Evolutionary conservation across 257 asterid genomes (phyloP), one percentile per base, ranked within the genome.

Genomic region (Coffea eugenioides): DNA sequence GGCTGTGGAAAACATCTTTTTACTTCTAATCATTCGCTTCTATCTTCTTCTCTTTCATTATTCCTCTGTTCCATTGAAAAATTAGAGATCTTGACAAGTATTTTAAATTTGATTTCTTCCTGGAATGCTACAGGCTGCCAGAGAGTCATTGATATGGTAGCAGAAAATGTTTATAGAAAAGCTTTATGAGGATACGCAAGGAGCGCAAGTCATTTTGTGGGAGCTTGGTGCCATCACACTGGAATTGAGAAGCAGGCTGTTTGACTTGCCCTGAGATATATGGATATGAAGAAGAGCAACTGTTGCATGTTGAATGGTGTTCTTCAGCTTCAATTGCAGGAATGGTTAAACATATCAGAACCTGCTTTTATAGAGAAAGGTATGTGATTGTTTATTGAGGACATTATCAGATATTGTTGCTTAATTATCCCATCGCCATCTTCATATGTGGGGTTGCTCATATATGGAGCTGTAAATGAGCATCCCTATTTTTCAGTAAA

Each of bases 71-170:
- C 8, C 36, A 36, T 25, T 13, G 21, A 36, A 11, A 2, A 20
- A 69, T 18, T 8, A 20, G 73, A 69, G 52, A 31, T 31, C 31
- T 31, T 31, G 31, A 31, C 31, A 69, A 10, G 52, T 67, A 48
- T 16, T 13, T 27, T 18, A 7, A 36, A 48, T 8, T 69, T 69
- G 49, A 69, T 39, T 54, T 46, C 45, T 51, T 34, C 41, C 13
- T 71, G n/a, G 79, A 68, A 76, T 70, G 66, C 61, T 80, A 68
- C 93, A 92, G 98, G 91, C 87, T 94, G 86, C 98, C 97, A 6
- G 98, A 94, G 93, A 94, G 98, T 74, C 98, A 92, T 85, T 92
- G 86, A 89, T 80, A 13, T 71, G 8, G 43, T 57, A 74, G 73
- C 66, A 71, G 11, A n/a, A 39, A 39, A 39, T 39, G 2, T 52